phyloP scores from a whole-genome alignment of 2,329 filamentous ascomycete species.

The Apiospora saccharicola region DNA sequence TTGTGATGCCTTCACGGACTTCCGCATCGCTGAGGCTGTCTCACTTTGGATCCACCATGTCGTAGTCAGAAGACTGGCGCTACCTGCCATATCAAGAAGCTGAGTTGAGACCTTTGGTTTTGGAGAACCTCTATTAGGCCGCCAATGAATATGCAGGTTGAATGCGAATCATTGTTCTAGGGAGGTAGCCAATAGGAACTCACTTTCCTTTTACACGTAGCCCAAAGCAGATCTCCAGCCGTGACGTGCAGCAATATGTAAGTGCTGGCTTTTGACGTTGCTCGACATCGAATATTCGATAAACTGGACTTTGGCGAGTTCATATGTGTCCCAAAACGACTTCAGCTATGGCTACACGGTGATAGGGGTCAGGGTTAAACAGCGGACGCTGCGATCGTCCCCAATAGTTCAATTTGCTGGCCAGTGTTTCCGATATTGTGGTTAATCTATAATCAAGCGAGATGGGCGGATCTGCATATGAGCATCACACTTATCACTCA shows the following conservation, averaged over 20 bases:
- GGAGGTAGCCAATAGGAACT: not conserved
- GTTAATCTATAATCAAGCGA: not conserved
- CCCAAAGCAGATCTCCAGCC: constrained; percentile 1
- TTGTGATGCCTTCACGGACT: constrained; percentile 10
- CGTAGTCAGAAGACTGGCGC: constrained; percentile 14
- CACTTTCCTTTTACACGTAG: not conserved
- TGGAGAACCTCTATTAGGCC: not conserved
- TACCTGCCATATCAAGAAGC: constrained; percentile 10
- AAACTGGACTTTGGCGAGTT: not conserved
- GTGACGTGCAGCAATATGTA: not conserved
- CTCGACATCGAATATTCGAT: not conserved
- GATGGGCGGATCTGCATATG: not conserved
- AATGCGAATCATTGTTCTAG: not conserved
- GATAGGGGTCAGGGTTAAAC: not conserved
- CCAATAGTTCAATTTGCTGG: not conserved
- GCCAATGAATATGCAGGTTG: not conserved
- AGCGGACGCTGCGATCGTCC: not conserved
- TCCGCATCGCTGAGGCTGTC: not conserved
- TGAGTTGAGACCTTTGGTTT: constrained; percentile 3
- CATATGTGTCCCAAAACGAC: not conserved
- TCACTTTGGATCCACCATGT: not conserved
- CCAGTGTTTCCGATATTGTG: not conserved
- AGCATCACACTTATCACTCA: not conserved
- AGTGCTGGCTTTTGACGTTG: not conserved
- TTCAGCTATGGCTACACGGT: not conserved